phyloP scores from a whole-genome alignment of 495 filamentous ascomycete genomes.

The Monascus purpureus region DNA sequence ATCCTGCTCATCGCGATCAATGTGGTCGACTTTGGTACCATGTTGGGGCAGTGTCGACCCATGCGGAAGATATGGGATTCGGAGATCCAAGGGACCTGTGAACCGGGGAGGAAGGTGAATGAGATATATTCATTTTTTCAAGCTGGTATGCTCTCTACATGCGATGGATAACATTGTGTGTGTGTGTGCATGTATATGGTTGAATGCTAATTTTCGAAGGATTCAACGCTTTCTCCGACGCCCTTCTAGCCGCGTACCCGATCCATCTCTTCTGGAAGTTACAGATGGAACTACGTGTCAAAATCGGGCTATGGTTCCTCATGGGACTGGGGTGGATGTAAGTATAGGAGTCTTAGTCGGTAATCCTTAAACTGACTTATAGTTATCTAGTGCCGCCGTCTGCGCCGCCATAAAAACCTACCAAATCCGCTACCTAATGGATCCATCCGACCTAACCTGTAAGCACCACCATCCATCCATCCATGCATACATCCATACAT shows the following conservation, averaged over 20 bases:
- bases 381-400: slow-evolving; percentile 8
- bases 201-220: background rate
- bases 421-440: slow-evolving; percentile 8
- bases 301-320: slow-evolving; percentile 17
- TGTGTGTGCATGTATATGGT: background rate
- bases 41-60: slow-evolving; percentile 14
- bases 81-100: slow-evolving; percentile 10
- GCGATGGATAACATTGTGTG: background rate
- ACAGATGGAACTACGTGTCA: slow-evolving; percentile 14
- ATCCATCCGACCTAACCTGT: slow-evolving; percentile 10
- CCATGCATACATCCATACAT: background rate
- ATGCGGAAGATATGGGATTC: slow-evolving; percentile 16
- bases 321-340: slow-evolving; percentile 29
- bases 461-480: background rate
- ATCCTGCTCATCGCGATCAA: slow-evolving; percentile 10
- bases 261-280: slow-evolving; percentile 19
- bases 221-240: slow-evolving; percentile 19
- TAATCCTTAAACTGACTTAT: background rate
- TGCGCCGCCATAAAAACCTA: slow-evolving; percentile 14
- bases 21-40: slow-evolving; percentile 10
- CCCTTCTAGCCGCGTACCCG: slow-evolving; percentile 18
- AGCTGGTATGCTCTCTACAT: slow-evolving; percentile 8
- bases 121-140: slow-evolving; percentile 16
- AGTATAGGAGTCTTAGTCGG: slow-evolving; percentile 4
- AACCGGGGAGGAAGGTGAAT: slow-evolving; percentile 10